Conservation (phyloP, 1,284 basidiomycete genomes). For the Marasmius fiardii region DNA sequence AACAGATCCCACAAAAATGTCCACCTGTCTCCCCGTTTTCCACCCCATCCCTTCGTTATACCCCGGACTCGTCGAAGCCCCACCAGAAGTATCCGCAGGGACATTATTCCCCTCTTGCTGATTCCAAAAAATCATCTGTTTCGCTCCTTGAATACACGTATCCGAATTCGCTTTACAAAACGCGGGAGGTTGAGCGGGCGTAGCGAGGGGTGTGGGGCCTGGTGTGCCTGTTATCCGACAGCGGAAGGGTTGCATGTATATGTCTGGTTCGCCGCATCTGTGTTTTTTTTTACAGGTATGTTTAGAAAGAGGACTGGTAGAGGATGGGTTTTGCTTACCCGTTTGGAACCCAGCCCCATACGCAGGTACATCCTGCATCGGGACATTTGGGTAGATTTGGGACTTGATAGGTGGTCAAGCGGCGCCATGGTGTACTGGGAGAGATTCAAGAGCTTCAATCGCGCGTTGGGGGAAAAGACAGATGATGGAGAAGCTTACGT, state of each 20-base stretch:
- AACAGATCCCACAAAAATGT: not conserved
- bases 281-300: not conserved
- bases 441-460: too few species aligned
- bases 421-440: slow-evolving; percentile 16
- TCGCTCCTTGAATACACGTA: slow-evolving; percentile 30
- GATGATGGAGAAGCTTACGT: too few species aligned
- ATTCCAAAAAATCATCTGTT: slow-evolving; percentile 29
- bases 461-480: too few species aligned
- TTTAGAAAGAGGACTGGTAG: not conserved
- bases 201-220: slow-evolving; percentile 5
- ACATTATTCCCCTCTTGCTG: slow-evolving; percentile 25
- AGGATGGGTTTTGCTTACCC: slow-evolving; percentile 8
- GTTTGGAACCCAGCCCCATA: slow-evolving; percentile 21
- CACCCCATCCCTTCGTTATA: not conserved
- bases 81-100: too few species aligned
- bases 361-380: slow-evolving; percentile 17
- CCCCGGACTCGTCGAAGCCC: not conserved
- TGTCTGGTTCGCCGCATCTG: slow-evolving; percentile 16
- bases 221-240: slow-evolving; percentile 14
- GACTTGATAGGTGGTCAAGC: slow-evolving; percentile 16
- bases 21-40: not conserved
- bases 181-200: slow-evolving; percentile 9
- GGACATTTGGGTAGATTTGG: slow-evolving; percentile 17
- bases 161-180: slow-evolving; percentile 15
- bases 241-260: slow-evolving; percentile 13